Conservation (phyloP, 1,139 yeast species). For the Blastobotrys niveus region DNA sequence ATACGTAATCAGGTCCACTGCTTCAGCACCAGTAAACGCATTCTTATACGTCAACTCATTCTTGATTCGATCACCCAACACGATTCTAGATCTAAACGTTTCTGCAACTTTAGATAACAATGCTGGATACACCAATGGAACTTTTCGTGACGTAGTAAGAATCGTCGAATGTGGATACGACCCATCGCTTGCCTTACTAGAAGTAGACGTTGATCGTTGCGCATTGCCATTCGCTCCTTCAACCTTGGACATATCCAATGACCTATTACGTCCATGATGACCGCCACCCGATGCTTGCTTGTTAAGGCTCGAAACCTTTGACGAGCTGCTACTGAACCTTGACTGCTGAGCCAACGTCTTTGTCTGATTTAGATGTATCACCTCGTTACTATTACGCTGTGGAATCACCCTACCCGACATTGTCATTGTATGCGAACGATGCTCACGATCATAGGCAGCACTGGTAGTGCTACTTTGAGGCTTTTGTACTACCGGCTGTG, state of each 20-base stretch:
- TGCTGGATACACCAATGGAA: slow-evolving; percentile 82
- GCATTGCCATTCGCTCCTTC: neutral
- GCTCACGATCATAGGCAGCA: slow-evolving; percentile 21
- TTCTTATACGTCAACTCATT: slow-evolving; percentile 95
- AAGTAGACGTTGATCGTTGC: slow-evolving; percentile 25
- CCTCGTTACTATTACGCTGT: slow-evolving; percentile 21
- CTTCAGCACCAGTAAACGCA: slow-evolving; percentile 90
- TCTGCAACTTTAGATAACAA: slow-evolving; percentile 78
- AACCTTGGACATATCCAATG: too few species aligned
- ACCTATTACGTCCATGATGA: too few species aligned
- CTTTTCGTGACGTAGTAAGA: slow-evolving; percentile 42
- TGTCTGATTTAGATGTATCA: slow-evolving; percentile 6
- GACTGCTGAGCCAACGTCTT: neutral
- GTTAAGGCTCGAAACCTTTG: neutral
- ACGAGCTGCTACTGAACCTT: neutral
- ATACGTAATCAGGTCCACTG: slow-evolving; percentile 81
- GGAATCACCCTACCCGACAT: slow-evolving; percentile 31
- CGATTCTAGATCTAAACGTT: slow-evolving; percentile 65
- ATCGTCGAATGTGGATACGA: slow-evolving; percentile 36
- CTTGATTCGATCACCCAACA: slow-evolving; percentile 73
- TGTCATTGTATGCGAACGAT: slow-evolving; percentile 24
- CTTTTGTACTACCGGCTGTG: neutral
- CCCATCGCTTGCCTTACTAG: slow-evolving; percentile 19
- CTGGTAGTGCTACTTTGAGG: neutral
- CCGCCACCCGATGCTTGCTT: neutral